These are phyloP conservation scores for Aspergillus sp. DNA, from an alignment of 2,329 filamentous ascomycete species.

Conservation along the genomic window DNA sequence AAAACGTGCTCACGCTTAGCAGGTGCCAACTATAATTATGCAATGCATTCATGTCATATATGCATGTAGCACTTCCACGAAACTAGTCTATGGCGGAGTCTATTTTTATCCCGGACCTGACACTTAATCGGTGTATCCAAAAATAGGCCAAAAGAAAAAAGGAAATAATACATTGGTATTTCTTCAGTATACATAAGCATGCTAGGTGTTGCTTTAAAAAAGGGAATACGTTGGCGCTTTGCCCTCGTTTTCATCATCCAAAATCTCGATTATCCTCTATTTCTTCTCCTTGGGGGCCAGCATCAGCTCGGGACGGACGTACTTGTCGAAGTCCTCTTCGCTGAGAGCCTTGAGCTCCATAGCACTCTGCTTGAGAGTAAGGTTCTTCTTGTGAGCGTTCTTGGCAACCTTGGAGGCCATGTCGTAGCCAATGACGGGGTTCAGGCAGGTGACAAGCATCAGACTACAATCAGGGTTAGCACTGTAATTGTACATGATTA, in stretches of 20 bases:
- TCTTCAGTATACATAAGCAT: slow-evolving; percentile 12
- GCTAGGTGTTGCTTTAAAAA: slow-evolving; percentile 8
- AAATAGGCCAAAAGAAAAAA: neutral
- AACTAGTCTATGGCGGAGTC: too few species aligned
- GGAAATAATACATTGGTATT: slow-evolving; percentile 7
- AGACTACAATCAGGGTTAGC: slow-evolving; percentile 53
- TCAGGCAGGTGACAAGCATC: slow-evolving; percentile 97
- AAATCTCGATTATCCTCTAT: slow-evolving; percentile 22
- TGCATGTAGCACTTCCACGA: too few species aligned
- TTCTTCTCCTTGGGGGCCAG: slow-evolving; percentile 72
- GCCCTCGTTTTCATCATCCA: too few species aligned
- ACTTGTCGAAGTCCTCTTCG: slow-evolving; percentile 81
- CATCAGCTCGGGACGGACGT: slow-evolving; percentile 94
- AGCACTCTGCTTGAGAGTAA: slow-evolving; percentile 88
- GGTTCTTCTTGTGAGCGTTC: slow-evolving; percentile 97
- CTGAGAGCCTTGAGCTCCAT: slow-evolving; percentile 88
- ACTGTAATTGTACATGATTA: slow-evolving; percentile 1
- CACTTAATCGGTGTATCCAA: neutral
- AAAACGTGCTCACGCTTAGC: too few species aligned
- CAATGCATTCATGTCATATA: too few species aligned
- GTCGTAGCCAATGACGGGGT: slow-evolving; percentile 95
- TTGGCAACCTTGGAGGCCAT: slow-evolving; percentile 97
- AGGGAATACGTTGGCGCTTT: too few species aligned
- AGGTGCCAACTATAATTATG: too few species aligned
- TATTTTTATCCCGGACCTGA: neutral